Percentiles rank a stretch among this genome's conserved stretches.
Evolutionary conservation across 2,329 filamentous ascomycete species (phyloP).

Genomic region (Sporothrix euskadiensis): DNA sequence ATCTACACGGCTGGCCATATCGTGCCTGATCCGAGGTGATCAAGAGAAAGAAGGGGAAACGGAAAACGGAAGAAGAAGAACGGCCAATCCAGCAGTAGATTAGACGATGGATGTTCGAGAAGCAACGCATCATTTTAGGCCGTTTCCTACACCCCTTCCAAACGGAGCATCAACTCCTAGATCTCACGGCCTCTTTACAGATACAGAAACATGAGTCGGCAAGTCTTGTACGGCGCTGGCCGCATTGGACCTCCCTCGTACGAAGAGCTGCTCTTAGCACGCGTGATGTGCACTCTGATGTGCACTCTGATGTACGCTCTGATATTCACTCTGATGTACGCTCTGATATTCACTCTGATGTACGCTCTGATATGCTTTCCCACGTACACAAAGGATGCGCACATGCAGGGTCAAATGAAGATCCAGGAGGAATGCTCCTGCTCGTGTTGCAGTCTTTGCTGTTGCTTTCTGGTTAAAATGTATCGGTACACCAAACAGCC

Average conservation of each 20-base stretch:
- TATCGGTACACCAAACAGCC: not conserved
- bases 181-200: no score
- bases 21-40: conserved; percentile 23
- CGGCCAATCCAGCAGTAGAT: not conserved
- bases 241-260: not conserved
- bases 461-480: not conserved
- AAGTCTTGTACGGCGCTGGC: not conserved
- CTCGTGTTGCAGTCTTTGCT: not conserved
- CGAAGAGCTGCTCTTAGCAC: not conserved
- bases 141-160: not conserved
- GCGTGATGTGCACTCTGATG: not conserved
- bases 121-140: not conserved
- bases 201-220: not conserved
- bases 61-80: not conserved
- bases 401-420: not conserved
- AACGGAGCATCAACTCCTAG: not conserved
- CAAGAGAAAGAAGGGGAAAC: not conserved
- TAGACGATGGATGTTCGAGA: not conserved
- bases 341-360: no score
- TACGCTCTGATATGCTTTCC: not conserved
- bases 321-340: not conserved
- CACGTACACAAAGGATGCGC: not conserved
- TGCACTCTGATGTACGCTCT: not conserved
- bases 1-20: conserved; percentile 8
- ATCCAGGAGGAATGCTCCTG: not conserved